phyloP scores from a whole-genome alignment of 1,139 yeast genomes.

The Suhomyces ambrosiae region DNA sequence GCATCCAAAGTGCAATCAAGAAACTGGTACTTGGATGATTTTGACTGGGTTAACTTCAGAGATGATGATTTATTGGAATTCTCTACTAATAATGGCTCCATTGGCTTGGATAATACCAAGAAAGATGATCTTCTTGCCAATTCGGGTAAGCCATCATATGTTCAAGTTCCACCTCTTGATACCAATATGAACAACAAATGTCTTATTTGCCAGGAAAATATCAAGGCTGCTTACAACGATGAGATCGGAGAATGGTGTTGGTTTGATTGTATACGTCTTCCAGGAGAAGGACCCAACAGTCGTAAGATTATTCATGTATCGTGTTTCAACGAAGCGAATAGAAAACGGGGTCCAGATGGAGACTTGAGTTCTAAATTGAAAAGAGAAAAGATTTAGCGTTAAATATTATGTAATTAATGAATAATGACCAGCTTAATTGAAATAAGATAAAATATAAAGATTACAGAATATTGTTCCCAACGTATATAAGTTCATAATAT shows the following conservation, averaged over 20 bases:
- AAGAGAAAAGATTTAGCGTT: constrained; percentile 23
- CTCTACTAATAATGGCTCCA: constrained; percentile 23
- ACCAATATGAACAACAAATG: constrained; percentile 73
- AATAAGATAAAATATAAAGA: not conserved
- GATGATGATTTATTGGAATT: constrained; percentile 56
- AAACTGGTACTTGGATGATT: constrained; percentile 78
- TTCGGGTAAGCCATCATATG: constrained; percentile 41
- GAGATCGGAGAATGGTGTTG: constrained; percentile 96
- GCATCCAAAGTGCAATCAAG: constrained; percentile 61
- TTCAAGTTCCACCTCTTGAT: constrained; percentile 71
- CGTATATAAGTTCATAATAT: no score
- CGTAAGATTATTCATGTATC: constrained; percentile 72
- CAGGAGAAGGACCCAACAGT: constrained; percentile 52
- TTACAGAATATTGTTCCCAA: no score
- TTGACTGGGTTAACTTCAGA: constrained; percentile 73
- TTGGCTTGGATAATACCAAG: constrained; percentile 15
- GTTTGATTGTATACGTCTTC: constrained; percentile 72
- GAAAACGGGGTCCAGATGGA: constrained; percentile 41
- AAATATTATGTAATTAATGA: constrained; percentile 4
- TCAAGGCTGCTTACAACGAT: constrained; percentile 82
- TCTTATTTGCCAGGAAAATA: constrained; percentile 82
- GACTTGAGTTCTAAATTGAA: constrained; percentile 34
- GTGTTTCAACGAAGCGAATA: constrained; percentile 72
- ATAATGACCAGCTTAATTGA: constrained; percentile 5
- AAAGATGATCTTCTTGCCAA: constrained; percentile 12